Conservation (phyloP, 2,329 filamentous ascomycete genomes). For the Colletotrichum tanaceti region DNA sequence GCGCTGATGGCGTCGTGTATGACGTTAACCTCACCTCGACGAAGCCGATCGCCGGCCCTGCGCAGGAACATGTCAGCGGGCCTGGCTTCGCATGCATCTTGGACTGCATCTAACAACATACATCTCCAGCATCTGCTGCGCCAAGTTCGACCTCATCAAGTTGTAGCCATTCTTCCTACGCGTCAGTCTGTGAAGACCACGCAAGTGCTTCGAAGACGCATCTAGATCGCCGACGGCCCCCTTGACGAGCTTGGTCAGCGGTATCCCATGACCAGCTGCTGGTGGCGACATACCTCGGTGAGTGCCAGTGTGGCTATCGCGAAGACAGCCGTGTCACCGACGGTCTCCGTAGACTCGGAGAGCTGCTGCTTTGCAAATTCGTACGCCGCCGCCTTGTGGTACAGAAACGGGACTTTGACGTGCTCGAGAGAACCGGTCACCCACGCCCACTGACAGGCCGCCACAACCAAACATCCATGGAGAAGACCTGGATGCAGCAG, state of each 20-base stretch:
- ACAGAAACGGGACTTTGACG: slow-evolving; percentile 58
- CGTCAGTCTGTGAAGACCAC: slow-evolving; percentile 51
- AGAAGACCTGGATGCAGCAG: slow-evolving; percentile 59
- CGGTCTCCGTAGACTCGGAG: slow-evolving; percentile 51
- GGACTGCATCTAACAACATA: slow-evolving; percentile 42
- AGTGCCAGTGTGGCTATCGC: slow-evolving; percentile 58
- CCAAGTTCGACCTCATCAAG: slow-evolving; percentile 49
- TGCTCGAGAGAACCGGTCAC: slow-evolving; percentile 58
- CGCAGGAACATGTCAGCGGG: slow-evolving; percentile 14
- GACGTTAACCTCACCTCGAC: slow-evolving; percentile 55
- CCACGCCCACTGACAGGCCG: slow-evolving; percentile 60
- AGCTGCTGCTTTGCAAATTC: slow-evolving; percentile 59
- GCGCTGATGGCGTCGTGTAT: slow-evolving; percentile 43
- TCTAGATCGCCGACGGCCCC: slow-evolving; percentile 57
- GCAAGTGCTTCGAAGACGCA: slow-evolving; percentile 56
- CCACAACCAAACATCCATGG: slow-evolving; percentile 58
- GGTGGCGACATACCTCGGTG: slow-evolving; percentile 52
- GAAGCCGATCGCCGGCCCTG: slow-evolving; percentile 56
- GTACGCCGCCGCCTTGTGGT: slow-evolving; percentile 60
- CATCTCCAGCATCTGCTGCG: slow-evolving; percentile 59
- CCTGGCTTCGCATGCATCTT: background rate
- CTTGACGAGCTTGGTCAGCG: slow-evolving; percentile 43
- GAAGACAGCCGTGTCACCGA: slow-evolving; percentile 56
- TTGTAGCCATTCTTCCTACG: slow-evolving; percentile 44
- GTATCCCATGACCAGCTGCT: too few relatives aligned